Base-by-base conservation (phyloP, 2,329 filamentous ascomycete species). In the Cladorrhinum sp. region DNA sequence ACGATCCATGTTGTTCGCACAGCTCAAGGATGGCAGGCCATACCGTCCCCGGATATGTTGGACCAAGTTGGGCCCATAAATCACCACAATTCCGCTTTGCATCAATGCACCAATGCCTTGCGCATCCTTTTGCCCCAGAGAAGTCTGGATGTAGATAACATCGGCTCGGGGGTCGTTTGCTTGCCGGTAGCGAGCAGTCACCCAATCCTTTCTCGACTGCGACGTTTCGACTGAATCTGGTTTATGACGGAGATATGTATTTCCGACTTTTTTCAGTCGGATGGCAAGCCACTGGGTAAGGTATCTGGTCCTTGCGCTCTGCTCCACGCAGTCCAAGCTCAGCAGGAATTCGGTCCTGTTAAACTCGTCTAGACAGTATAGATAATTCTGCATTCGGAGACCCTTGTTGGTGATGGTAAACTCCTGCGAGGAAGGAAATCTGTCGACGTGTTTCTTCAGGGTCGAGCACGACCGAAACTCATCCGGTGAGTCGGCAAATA, bases 321-420 rank as follows among this genome's bases (percentile, higher is more conserved):
- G 18, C n/a, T 41, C 53, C 4, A 45, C 29, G 25, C 53, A 55
- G 29, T 41, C 29, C 23, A 45, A 24, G 25, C 23, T 23, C 29
- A 45, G 29, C 23, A 32, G 24, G 23, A 23, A 54, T 18, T 54
- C 25, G 9, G 29, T 36, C 20, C 32, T 20, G 51, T 54, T 54
- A 13, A 36, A 45, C 41, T 45, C 41, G n/a, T 45, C 41, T 4
- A 45, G 41, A 10, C 41, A 45, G 41, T 45, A 45, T 9, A 45
- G 41, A 18, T 18, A n/a, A 20, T 45, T 45, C 10, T 57, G 24
- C 25, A 57, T 57, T 3, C 45, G 45, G 25, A 57, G 27, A 18
- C 55, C 55, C n/a, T 16, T 36, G 45, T 57, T 57, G 23, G 55
- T 57, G 45, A 57, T 57, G 24, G 45, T 32, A 13, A 57, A 57